Evolutionary conservation across 2,329 filamentous ascomycete species (phyloP).

Genomic region (Paracamarosporium sp.): DNA sequence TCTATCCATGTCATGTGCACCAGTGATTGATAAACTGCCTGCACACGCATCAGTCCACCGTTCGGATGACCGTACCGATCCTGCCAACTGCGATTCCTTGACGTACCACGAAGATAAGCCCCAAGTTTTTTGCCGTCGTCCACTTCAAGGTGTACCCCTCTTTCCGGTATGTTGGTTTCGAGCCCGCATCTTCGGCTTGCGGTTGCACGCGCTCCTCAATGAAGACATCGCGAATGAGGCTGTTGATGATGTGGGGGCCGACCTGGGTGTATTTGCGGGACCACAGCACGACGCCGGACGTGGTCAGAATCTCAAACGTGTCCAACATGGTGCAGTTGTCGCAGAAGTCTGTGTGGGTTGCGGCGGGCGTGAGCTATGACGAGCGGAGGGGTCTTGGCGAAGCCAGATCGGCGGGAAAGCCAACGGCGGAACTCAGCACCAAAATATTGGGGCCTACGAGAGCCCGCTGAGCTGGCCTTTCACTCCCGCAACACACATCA

Average conservation of each 20-base stretch:
- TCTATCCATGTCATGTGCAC: slow-evolving; percentile 97
- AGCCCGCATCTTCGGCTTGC: slow-evolving; percentile 65
- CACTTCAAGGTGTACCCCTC: slow-evolving; percentile 96
- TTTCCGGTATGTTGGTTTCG: slow-evolving; percentile 79
- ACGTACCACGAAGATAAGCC: slow-evolving; percentile 90
- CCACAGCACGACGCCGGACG: slow-evolving; percentile 96
- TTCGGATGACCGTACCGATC: not conserved
- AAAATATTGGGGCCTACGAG: slow-evolving; percentile 9
- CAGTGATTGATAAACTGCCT: slow-evolving; percentile 97
- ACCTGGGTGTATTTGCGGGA: slow-evolving; percentile 84
- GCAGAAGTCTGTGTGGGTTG: slow-evolving; percentile 2
- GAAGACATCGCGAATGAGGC: slow-evolving; percentile 94
- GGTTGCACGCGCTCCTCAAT: slow-evolving; percentile 87
- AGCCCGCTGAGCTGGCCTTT: slow-evolving; percentile 9
- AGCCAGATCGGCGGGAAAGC: slow-evolving; percentile 19
- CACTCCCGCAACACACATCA: not conserved
- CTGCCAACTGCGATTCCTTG: not conserved
- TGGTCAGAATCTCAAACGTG: slow-evolving; percentile 94
- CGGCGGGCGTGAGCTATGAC: slow-evolving; percentile 31
- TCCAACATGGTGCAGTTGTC: slow-evolving; percentile 73
- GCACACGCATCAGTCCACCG: slow-evolving; percentile 9
- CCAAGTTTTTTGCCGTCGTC: slow-evolving; percentile 89
- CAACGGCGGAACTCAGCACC: slow-evolving; percentile 2
- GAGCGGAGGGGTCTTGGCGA: slow-evolving; percentile 31
- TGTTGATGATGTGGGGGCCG: slow-evolving; percentile 85